phyloP scores from a whole-genome alignment of 257 asterid genomes.

The Nicotiana otophora region DNA sequence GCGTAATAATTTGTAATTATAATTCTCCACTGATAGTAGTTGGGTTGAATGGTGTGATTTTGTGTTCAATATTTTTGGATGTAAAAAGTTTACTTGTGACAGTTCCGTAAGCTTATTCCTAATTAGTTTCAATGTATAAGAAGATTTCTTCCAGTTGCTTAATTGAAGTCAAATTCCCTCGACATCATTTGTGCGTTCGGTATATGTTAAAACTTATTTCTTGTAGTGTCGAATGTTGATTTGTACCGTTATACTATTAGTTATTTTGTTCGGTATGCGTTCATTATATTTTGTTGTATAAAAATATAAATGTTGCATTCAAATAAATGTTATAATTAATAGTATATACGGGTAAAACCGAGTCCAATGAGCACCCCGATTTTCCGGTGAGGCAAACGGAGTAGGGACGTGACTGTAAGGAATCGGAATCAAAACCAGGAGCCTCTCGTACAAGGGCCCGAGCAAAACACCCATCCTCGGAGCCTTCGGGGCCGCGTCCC shows the following conservation, averaged over 20 bases:
- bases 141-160: neutral
- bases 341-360: no score
- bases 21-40: neutral
- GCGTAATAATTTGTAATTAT: neutral
- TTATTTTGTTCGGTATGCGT: no score
- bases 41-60: neutral
- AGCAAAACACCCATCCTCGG: no score
- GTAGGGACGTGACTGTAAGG: no score
- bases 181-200: neutral
- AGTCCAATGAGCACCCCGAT: no score
- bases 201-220: neutral
- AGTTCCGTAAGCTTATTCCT: neutral
- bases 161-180: neutral
- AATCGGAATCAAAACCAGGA: no score
- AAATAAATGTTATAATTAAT: no score
- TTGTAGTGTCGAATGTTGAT: neutral
- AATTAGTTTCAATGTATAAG: neutral
- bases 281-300: no score
- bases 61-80: neutral
- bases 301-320: no score
- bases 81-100: neutral
- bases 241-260: neutral
- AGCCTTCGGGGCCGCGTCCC: no score
- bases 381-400: no score
- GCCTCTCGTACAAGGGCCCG: no score